These are phyloP conservation scores for Aristolochia fimbriata DNA, from an alignment of 164 flowering plant genomes.

Conservation along the genomic window DNA sequence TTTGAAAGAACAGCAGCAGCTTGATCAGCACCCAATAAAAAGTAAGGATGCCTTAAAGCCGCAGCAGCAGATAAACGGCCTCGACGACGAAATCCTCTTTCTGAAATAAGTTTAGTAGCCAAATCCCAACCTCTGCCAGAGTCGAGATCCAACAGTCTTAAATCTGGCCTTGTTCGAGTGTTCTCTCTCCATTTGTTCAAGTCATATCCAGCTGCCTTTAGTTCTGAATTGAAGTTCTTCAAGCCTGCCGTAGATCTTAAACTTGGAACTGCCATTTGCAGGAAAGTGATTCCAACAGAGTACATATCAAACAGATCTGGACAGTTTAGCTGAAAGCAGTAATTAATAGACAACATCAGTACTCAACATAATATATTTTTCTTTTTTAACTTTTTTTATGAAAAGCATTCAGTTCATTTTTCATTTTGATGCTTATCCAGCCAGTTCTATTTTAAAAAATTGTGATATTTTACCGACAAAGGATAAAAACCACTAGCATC, in stretches of 20 bases:
- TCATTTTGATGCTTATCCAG: too few relatives aligned
- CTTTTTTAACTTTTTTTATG: not conserved
- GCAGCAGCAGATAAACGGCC: slow-evolving; percentile 93
- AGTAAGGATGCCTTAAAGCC: slow-evolving; percentile 93
- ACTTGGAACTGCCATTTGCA: slow-evolving; percentile 89
- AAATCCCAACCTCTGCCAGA: slow-evolving; percentile 87
- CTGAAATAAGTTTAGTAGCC: slow-evolving; percentile 75
- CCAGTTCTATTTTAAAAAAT: too few relatives aligned
- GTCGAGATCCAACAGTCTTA: slow-evolving; percentile 59
- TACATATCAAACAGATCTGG: slow-evolving; percentile 98
- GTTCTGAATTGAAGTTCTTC: slow-evolving; percentile 75
- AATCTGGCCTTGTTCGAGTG: slow-evolving; percentile 67
- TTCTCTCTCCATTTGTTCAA: slow-evolving; percentile 71
- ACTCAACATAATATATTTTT: not conserved
- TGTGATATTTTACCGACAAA: too few relatives aligned
- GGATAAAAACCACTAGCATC: too few relatives aligned
- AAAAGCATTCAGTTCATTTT: not conserved
- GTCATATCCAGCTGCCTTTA: slow-evolving; percentile 59
- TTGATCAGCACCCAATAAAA: slow-evolving; percentile 88
- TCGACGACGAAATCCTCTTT: slow-evolving; percentile 66
- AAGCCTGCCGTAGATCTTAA: slow-evolving; percentile 69
- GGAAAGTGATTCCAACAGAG: slow-evolving; percentile 79
- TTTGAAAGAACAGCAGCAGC: slow-evolving; percentile 89
- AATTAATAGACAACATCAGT: not conserved
- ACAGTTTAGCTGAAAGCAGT: slow-evolving; percentile 69